Conservation (phyloP, 805 yeast species). For the Ogataea paradorogensis region DNA sequence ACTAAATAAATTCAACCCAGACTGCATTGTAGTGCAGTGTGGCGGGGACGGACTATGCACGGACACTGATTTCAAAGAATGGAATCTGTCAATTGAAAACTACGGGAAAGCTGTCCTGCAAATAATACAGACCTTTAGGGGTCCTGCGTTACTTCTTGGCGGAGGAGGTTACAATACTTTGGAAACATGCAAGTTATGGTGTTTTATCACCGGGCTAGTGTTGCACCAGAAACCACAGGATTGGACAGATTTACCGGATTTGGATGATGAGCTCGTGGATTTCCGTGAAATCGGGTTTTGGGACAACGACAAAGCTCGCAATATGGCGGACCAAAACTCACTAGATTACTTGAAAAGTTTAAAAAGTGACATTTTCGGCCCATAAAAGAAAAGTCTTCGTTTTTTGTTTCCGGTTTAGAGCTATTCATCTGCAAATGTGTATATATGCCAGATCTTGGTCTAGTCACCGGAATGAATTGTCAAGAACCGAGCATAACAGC, state of each 20-base stretch:
- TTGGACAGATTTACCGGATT: conserved; percentile 42
- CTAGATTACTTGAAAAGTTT: conserved; percentile 28
- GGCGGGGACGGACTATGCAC: conserved; percentile 75
- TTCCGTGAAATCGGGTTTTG: conserved; percentile 23
- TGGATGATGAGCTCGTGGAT: conserved; percentile 37
- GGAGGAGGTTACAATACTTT: conserved; percentile 75
- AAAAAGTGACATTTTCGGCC: background rate
- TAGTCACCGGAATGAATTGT: too few species aligned
- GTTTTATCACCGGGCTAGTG: conserved; percentile 37
- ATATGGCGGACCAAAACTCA: conserved; percentile 33
- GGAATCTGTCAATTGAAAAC: conserved; percentile 64
- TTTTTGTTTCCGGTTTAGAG: too few species aligned
- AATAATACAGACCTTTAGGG: conserved; percentile 25
- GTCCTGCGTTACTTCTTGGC: conserved; percentile 54
- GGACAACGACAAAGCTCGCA: conserved; percentile 28
- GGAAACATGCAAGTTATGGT: conserved; percentile 63
- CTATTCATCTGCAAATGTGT: too few species aligned
- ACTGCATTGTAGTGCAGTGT: conserved; percentile 58
- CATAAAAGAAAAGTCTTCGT: background rate
- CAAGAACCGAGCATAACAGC: too few species aligned
- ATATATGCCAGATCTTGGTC: too few species aligned
- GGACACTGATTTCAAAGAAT: conserved; percentile 55
- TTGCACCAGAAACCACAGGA: conserved; percentile 17
- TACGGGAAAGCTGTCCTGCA: conserved; percentile 36
- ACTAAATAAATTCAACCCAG: conserved; percentile 41